Base-by-base conservation (phyloP, 78 protist genomes). In the Dictyostelium firmibasis region DNA sequence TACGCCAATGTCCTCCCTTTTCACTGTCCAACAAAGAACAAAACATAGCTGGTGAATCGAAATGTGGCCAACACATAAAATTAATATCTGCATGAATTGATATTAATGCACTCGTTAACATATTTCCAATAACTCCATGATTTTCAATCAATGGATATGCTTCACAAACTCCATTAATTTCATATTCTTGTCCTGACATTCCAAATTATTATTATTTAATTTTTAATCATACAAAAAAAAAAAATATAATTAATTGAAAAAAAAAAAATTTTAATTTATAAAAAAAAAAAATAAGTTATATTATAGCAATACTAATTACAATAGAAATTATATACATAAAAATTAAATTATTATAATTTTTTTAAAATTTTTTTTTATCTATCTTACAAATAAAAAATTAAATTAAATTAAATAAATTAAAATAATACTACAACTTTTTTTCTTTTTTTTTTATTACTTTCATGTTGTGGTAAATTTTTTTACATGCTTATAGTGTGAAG, bases 101-200 rank as follows among this genome's bases (percentile, higher is more conserved):
- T 14, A 93, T 41, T 38, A 93, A 53, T 36, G 96, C 96, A 1
- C 85, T 50, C 9, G 96, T 93, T 38, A 86, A 35, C 93, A 93
- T 85, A 67, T 93, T 93, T 29, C 96, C 96, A 53, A 93, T 84
- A 74, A 93, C 25, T 16, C 92, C 96, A 79, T 86, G 91, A 60
- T 85, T 86, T 38, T 93, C 93, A 25, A 93, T 93, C 44, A 79
- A 50, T 57, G 96, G 96, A 64, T 93, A 93, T 11, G 25, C 81
- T 7, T 64, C 64, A 38, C 11, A 81, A 47, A 31, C 16, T 57
- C 84, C 79, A 31, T 72, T 9, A 72, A 31, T 33, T 72, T 33
- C 38, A 72, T 33, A 33, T 72, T 72, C 79, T 13, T 16, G 2
- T 11, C 18, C 10, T 67, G 75, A 27, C 75, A 53, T 72, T 38